Conservation (phyloP, 495 filamentous ascomycete genomes). For the Annulohypoxylon maeteangense region DNA sequence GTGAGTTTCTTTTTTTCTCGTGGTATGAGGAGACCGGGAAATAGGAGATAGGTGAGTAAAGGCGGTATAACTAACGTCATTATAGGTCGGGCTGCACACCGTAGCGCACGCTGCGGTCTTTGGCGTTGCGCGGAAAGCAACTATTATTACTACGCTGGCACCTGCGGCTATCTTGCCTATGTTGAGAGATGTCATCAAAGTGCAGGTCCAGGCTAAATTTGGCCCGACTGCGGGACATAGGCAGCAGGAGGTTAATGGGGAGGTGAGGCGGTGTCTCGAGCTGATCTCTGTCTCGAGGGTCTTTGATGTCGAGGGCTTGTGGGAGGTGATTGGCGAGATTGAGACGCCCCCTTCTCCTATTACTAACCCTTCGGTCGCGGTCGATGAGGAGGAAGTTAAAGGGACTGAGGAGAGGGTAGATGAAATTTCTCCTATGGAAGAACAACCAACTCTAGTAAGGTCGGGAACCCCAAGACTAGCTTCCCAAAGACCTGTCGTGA, state of each 20-base stretch:
- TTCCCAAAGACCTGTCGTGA: background rate
- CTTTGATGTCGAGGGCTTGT: conserved; percentile 68
- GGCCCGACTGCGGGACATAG: conserved; percentile 25
- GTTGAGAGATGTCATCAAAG: conserved; percentile 48
- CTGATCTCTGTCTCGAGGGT: conserved; percentile 65
- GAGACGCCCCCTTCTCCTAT: conserved; percentile 24
- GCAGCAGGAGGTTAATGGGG: conserved; percentile 21
- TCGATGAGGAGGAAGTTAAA: background rate
- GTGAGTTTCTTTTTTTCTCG: conserved; percentile 46
- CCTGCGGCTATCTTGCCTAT: conserved; percentile 46
- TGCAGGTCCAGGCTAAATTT: conserved; percentile 33
- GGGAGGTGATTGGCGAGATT: conserved; percentile 64
- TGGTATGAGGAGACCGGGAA: background rate
- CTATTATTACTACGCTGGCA: conserved; percentile 54
- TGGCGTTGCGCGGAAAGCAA: conserved; percentile 25
- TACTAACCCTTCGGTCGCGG: background rate
- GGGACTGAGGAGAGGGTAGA: background rate
- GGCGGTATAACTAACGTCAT: background rate
- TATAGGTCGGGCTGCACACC: conserved; percentile 54
- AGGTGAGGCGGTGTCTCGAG: conserved; percentile 55
- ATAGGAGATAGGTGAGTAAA: conserved; percentile 5
- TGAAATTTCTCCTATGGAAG: background rate
- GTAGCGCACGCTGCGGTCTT: conserved; percentile 44
- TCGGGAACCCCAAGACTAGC: background rate
- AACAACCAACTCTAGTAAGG: background rate